Percentiles rank a stretch among this genome's conserved stretches.
Conservation (phyloP, 2,329 filamentous ascomycete species). For the Thelonectria rubi region DNA sequence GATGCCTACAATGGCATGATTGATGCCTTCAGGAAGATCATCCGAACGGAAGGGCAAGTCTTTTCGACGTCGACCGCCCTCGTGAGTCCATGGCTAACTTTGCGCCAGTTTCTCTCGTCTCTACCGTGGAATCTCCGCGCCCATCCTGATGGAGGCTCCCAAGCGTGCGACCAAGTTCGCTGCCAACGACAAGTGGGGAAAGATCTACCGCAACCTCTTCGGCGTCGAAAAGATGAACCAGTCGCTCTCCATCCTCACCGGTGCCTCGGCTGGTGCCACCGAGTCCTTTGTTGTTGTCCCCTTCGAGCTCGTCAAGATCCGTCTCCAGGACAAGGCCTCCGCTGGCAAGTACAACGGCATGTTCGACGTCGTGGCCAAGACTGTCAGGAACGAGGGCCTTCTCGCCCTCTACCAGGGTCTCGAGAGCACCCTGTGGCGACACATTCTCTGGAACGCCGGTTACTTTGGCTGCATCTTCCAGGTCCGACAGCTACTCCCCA, state of each 20-base stretch:
- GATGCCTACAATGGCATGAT: conserved; percentile 97
- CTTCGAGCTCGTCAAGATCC: conserved; percentile 98
- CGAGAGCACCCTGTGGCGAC: conserved; percentile 96
- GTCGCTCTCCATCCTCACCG: conserved; percentile 88
- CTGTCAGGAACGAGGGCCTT: conserved; percentile 81
- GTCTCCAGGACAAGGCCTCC: conserved; percentile 93
- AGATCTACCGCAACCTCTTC: conserved; percentile 89
- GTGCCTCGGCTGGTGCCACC: conserved; percentile 92
- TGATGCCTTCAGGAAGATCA: conserved; percentile 97
- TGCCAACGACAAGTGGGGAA: conserved; percentile 98
- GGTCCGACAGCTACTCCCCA: conserved; percentile 84
- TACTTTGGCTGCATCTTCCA: conserved; percentile 99
- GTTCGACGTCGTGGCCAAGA: conserved; percentile 83
- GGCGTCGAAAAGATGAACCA: conserved; percentile 90
- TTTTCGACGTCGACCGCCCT: not conserved
- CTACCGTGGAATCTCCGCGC: conserved; percentile 94
- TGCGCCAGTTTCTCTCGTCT: conserved; percentile 79
- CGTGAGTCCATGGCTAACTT: conserved; percentile 28
- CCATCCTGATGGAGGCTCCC: conserved; percentile 94
- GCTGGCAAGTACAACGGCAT: conserved; percentile 87
- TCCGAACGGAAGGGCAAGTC: conserved; percentile 88
- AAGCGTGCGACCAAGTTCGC: conserved; percentile 99
- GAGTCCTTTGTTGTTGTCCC: conserved; percentile 97
- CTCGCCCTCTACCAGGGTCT: conserved; percentile 96
- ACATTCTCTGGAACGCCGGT: conserved; percentile 88